Percentiles rank a stretch among this genome's conserved stretches.
Evolutionary conservation across 352 stramenopile genomes (phyloP).

Genomic region (Peronospora belbahrii): DNA sequence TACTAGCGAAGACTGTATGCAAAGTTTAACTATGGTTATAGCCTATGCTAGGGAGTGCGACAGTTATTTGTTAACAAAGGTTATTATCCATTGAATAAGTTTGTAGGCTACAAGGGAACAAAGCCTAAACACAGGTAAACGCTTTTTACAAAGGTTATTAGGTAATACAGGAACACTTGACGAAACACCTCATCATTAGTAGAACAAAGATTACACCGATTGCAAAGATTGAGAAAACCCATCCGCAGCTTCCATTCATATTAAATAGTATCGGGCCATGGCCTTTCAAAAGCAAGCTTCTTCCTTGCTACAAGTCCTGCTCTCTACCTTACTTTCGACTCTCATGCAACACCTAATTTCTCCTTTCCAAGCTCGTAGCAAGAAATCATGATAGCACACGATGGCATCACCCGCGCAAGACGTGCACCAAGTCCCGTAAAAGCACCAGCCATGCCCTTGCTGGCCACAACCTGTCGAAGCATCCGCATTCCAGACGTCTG

Average conservation of each 20-base stretch:
- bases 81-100: no score
- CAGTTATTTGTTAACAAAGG: no score
- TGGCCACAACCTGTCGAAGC: slow-evolving; percentile 44
- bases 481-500: slow-evolving; percentile 31
- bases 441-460: slow-evolving; percentile 34
- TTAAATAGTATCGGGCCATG: background rate
- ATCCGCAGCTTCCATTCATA: background rate
- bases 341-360: slow-evolving; percentile 47
- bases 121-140: no score
- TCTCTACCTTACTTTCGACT: slow-evolving; percentile 14
- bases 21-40: no score
- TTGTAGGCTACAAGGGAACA: no score
- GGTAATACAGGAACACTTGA: no score
- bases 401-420: slow-evolving; percentile 59
- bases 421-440: slow-evolving; percentile 66
- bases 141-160: no score
- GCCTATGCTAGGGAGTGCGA: no score
- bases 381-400: slow-evolving; percentile 85
- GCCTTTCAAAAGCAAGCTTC: background rate
- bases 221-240: background rate
- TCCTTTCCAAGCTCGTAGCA: slow-evolving; percentile 78
- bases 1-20: no score
- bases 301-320: background rate
- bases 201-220: no score
- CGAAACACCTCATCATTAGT: no score